Conservation (phyloP, 2,329 filamentous ascomycete species). For the Venturia aucupariae region DNA sequence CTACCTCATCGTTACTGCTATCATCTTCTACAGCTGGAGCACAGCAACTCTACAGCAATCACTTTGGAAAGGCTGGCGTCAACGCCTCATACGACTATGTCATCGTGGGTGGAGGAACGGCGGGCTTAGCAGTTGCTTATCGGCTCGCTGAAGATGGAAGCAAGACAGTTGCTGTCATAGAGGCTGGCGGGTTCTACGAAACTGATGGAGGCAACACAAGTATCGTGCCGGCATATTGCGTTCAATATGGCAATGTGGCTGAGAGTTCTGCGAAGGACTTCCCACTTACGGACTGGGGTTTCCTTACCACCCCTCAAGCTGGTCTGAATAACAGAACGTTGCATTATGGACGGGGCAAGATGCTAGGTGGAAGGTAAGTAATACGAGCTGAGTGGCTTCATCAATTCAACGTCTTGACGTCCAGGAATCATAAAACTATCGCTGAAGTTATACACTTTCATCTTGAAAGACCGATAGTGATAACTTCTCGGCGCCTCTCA, state of each 20-base stretch:
- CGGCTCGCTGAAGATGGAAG: conserved; percentile 17
- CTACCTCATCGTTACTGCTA: background rate
- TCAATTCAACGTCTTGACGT: no score
- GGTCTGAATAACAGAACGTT: conserved; percentile 14
- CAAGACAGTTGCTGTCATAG: conserved; percentile 9
- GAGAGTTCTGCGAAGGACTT: background rate
- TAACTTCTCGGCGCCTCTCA: no score
- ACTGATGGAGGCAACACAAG: background rate
- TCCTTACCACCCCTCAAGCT: conserved; percentile 22
- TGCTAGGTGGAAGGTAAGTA: conserved; percentile 19
- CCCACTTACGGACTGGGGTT: conserved; percentile 21
- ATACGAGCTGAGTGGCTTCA: no score
- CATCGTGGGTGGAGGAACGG: conserved; percentile 14
- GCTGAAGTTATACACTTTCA: no score
- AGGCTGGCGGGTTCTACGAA: conserved; percentile 9
- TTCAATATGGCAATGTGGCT: conserved; percentile 5
- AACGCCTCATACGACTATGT: conserved; percentile 15
- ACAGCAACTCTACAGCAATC: background rate
- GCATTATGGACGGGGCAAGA: conserved; percentile 23
- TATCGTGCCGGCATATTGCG: conserved; percentile 2
- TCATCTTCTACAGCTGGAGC: background rate
- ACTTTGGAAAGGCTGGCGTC: conserved; percentile 6
- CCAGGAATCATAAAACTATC: no score
- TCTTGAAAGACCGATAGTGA: no score
- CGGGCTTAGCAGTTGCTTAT: conserved; percentile 12